Percentiles rank a stretch among this genome's conserved stretches.
Evolutionary conservation across 2,329 filamentous ascomycete species (phyloP).

Genomic region (Cytospora piceicola): DNA sequence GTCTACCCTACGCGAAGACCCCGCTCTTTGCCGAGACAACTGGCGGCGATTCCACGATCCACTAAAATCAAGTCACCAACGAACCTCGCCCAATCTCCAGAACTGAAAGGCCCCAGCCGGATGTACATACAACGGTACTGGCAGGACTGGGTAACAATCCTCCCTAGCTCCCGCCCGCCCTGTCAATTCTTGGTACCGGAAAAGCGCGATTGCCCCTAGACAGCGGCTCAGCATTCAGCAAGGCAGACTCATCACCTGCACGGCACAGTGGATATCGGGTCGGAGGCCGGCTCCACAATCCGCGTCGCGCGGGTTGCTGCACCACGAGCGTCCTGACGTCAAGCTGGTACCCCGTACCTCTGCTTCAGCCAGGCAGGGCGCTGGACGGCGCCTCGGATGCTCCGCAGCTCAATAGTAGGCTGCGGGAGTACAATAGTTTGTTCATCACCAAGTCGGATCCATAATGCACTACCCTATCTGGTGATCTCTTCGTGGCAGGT

Average conservation of each 20-base stretch:
- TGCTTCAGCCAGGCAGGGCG: not conserved
- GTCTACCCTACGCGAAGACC: not conserved
- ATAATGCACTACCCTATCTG: not conserved
- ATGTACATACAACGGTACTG: too few relatives aligned
- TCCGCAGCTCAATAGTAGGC: not conserved
- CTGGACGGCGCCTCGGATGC: not conserved
- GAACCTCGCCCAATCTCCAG: not conserved
- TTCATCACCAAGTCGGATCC: not conserved
- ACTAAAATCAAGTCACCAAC: not conserved
- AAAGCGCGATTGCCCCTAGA: slow-evolving; percentile 4
- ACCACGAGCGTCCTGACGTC: not conserved
- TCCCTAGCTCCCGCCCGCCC: slow-evolving; percentile 6
- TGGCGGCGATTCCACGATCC: not conserved
- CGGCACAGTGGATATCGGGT: slow-evolving; percentile 6
- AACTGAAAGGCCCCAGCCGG: not conserved
- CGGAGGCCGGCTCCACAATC: not conserved
- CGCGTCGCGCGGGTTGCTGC: slow-evolving; percentile 1
- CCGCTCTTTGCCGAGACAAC: slow-evolving; percentile 4
- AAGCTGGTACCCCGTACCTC: not conserved
- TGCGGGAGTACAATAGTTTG: not conserved
- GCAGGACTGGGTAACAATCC: not conserved
- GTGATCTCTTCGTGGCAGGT: not conserved
- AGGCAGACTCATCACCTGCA: slow-evolving; percentile 20
- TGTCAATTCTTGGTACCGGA: not conserved
- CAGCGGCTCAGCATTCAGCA: slow-evolving; percentile 16